phyloP scores from a whole-genome alignment of 345 rosid genomes.

The Moricandia moricandioides region DNA sequence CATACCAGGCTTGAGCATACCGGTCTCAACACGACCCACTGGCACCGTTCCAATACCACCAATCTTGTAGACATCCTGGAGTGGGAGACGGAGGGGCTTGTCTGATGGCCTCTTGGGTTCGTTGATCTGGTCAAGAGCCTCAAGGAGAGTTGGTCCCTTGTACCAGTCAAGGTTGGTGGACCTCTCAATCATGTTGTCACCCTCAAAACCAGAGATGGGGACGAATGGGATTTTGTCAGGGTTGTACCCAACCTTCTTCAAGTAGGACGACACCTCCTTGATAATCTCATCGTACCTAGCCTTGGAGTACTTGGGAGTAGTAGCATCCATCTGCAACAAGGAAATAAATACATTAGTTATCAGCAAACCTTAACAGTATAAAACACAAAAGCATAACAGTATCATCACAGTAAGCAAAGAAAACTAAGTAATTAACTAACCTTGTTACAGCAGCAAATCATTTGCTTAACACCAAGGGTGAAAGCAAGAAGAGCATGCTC shows the following conservation, averaged over 20 bases:
- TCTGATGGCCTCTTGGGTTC: too few species aligned
- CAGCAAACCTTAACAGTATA: not conserved
- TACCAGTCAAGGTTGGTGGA: slow-evolving; percentile 31
- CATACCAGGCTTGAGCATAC: slow-evolving; percentile 74
- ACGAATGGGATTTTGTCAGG: too few species aligned
- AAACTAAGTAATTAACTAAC: not conserved
- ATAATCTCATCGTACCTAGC: slow-evolving; percentile 41
- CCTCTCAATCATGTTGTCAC: too few species aligned
- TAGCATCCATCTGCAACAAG: slow-evolving; percentile 45
- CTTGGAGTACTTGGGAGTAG: slow-evolving; percentile 35
- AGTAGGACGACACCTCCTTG: slow-evolving; percentile 54
- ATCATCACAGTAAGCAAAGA: not conserved
- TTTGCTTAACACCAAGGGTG: too few species aligned
- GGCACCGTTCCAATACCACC: slow-evolving; percentile 90
- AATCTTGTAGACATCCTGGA: slow-evolving; percentile 87
- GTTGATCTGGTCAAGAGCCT: slow-evolving; percentile 22
- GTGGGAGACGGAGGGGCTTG: slow-evolving; percentile 76
- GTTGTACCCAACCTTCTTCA: slow-evolving; percentile 46
- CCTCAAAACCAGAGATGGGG: too few species aligned
- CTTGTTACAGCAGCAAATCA: slow-evolving; percentile 61
- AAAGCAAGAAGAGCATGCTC: too few species aligned
- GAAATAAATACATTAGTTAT: not conserved
- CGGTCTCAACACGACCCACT: slow-evolving; percentile 72
- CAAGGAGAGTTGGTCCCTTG: slow-evolving; percentile 57
- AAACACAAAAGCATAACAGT: not conserved